Conservation (phyloP, 441 rosid genomes). For the California macrophylla region DNA sequence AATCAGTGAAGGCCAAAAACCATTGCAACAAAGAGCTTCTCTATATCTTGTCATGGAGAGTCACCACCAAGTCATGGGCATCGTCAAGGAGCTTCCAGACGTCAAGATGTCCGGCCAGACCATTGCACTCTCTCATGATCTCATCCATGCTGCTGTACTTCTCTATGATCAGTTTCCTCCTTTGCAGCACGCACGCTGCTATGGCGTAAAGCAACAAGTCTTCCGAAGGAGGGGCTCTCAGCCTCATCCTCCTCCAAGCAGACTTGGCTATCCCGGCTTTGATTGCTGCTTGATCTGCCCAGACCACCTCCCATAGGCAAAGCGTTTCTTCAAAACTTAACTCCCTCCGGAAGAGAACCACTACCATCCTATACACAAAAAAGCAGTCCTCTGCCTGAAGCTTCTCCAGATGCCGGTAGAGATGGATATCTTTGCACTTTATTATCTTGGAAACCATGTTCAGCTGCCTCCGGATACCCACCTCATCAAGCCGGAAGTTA, state of each 20-base stretch:
- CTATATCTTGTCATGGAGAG: slow-evolving; percentile 63
- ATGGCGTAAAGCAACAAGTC: slow-evolving; percentile 82
- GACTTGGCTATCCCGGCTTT: slow-evolving; percentile 78
- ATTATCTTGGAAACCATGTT: slow-evolving; percentile 74
- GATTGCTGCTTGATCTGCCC: slow-evolving; percentile 93
- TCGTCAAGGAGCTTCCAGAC: slow-evolving; percentile 93
- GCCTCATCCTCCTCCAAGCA: slow-evolving; percentile 66
- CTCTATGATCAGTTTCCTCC: slow-evolving; percentile 77
- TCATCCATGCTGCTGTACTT: slow-evolving; percentile 81
- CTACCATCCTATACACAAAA: slow-evolving; percentile 72
- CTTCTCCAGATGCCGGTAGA: slow-evolving; percentile 78
- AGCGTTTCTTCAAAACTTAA: slow-evolving; percentile 72
- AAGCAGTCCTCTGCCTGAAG: slow-evolving; percentile 67
- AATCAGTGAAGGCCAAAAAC: neutral
- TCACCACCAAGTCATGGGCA: slow-evolving; percentile 78
- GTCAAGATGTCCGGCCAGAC: slow-evolving; percentile 77
- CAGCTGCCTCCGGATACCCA: slow-evolving; percentile 81
- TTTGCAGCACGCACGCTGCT: slow-evolving; percentile 82
- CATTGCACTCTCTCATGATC: slow-evolving; percentile 79
- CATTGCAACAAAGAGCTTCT: neutral
- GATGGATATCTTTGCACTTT: slow-evolving; percentile 69
- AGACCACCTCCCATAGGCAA: slow-evolving; percentile 92
- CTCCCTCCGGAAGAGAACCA: slow-evolving; percentile 80
- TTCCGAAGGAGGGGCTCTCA: slow-evolving; percentile 74
- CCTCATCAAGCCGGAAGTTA: slow-evolving; percentile 88